Base-by-base conservation (phyloP, 2,329 filamentous ascomycete species). In the Ambrosiella beaveri region DNA sequence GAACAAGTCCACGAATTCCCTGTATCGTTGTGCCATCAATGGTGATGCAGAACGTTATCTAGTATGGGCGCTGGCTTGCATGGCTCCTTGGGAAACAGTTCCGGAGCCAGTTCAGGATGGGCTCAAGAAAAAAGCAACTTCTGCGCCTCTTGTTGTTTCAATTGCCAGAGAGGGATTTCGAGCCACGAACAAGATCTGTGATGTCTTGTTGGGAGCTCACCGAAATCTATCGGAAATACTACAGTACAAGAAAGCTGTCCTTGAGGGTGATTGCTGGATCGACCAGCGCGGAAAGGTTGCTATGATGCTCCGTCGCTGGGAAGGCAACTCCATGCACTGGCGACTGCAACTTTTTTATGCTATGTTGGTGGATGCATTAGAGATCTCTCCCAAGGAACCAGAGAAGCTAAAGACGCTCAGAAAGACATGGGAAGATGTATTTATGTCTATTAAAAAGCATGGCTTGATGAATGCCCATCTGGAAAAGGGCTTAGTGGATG, bases 91-190 rank as follows among this genome's bases (percentile, higher is more conserved):
- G 82, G 66, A 80, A 72, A 66, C 73, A 71, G 63, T 76, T 7
- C 59, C 71, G 62, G 66, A 71, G 62, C 64, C 75, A 66, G 65
- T 70, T 36, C 70, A 68, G 7, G 66, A 67, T 11, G 73, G 72
- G 44, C 70, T 71, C 52, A 85, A 80, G 65, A 66, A 71, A 54
- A 68, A 68, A 17, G 72, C 77, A 2, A 75, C 77, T 17, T 74
- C 65, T 1, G 64, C 68, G 27, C 65, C 68, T 7, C 60, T 81
- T 15, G 77, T 82, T 2, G 77, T 78, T 2, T 72, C 80, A 37
- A 84, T 85, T 4, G 83, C 81, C 4, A 76, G 84, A 38, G 87
- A 94, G 66, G 88, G 88, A 4, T 81, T 95, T 66, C 88, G 85
- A 65, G 78, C 83, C 1, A 80, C 86, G 1, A 95, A 89, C 66